Conservation (phyloP, 2,329 filamentous ascomycete genomes). For the Monosporascus sp. region DNA sequence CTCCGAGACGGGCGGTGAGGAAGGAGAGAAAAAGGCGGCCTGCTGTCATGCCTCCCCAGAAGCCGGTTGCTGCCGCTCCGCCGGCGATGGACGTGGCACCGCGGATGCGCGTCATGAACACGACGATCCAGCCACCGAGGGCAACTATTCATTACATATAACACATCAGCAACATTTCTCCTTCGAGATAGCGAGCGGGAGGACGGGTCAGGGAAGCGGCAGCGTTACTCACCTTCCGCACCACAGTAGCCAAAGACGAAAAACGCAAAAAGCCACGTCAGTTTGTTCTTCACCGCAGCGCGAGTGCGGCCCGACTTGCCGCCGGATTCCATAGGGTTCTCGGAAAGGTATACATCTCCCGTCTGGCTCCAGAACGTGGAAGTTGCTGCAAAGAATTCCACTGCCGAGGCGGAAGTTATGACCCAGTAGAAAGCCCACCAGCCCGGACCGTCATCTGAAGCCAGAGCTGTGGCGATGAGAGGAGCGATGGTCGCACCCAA, state of each 20-base stretch:
- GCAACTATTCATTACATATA: no score
- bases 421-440: conserved; percentile 78
- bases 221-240: conserved; percentile 55
- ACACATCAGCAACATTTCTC: no score
- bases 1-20: not conserved
- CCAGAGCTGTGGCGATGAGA: conserved; percentile 66
- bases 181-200: no score
- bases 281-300: conserved; percentile 36
- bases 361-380: conserved; percentile 60
- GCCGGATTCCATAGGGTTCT: conserved; percentile 21
- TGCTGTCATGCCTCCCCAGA: no score
- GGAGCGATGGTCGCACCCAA: conserved; percentile 65
- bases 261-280: conserved; percentile 65
- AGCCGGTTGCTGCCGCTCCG: conserved; percentile 33
- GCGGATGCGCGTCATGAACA: conserved; percentile 76
- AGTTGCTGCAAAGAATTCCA: conserved; percentile 50
- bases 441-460: conserved; percentile 52
- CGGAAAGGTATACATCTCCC: conserved; percentile 48
- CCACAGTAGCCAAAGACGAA: conserved; percentile 79
- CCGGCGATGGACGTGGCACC: conserved; percentile 63
- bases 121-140: conserved; percentile 72
- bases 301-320: conserved; percentile 41
- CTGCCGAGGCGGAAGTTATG: conserved; percentile 54
- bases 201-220: no score
- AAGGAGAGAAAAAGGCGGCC: not conserved